A percentile compares a stretch with the other conserved stretches of the same genome.
phyloP scores from a whole-genome alignment of 2,329 filamentous ascomycete species.

The Penicillium nordicum region DNA sequence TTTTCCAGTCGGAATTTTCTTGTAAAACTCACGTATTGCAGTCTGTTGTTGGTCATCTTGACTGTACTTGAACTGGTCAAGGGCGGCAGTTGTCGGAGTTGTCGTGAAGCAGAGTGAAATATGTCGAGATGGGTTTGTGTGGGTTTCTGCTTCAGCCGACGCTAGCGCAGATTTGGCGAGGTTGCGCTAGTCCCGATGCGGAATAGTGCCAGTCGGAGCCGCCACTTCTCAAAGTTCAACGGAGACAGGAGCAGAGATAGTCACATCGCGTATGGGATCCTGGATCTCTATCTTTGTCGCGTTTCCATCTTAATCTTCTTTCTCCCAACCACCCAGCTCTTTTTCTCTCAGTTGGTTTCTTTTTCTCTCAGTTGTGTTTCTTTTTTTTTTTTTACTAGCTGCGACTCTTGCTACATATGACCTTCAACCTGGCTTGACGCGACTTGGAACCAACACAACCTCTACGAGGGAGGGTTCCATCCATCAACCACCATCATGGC shows the following conservation, averaged over 20 bases:
- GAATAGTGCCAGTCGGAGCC: slow-evolving; percentile 34
- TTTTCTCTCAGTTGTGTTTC: background rate
- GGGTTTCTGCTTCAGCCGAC: slow-evolving; percentile 35
- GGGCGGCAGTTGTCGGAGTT: slow-evolving; percentile 44
- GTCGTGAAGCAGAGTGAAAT: slow-evolving; percentile 38
- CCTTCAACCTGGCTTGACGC: slow-evolving; percentile 34
- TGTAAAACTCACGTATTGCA: slow-evolving; percentile 46
- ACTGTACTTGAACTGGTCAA: slow-evolving; percentile 45
- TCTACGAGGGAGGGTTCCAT: slow-evolving; percentile 27
- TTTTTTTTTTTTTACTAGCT: slow-evolving; percentile 1
- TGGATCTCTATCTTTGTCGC: slow-evolving; percentile 13
- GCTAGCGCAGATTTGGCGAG: slow-evolving; percentile 40
- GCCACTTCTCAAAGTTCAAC: slow-evolving; percentile 39
- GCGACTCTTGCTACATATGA: slow-evolving; percentile 14
- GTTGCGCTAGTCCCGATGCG: slow-evolving; percentile 37
- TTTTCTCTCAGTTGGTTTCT: background rate
- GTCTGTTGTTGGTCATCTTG: slow-evolving; percentile 54
- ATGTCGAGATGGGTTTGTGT: slow-evolving; percentile 44
- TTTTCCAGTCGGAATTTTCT: background rate
- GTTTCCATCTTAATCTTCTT: slow-evolving; percentile 10
- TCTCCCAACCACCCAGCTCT: background rate
- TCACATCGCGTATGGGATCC: slow-evolving; percentile 12
- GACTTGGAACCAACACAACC: slow-evolving; percentile 27
- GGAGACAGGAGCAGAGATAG: slow-evolving; percentile 22
- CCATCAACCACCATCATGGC: slow-evolving; percentile 48